Evolutionary conservation across 768 basidiomycete genomes (phyloP).

Genomic region (Termitomyces sp.): DNA sequence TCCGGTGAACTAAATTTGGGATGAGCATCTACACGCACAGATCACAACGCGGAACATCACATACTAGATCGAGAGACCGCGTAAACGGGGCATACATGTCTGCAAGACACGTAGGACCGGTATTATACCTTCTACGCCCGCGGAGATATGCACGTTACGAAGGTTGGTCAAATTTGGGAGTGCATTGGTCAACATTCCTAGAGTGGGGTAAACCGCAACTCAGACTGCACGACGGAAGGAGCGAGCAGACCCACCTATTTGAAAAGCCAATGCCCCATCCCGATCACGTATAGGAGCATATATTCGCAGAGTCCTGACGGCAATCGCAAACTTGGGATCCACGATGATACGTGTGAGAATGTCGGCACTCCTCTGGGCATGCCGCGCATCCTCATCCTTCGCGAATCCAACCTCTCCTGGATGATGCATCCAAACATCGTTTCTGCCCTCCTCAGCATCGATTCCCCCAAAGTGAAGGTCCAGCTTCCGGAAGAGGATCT

Average conservation of each 20-base stretch:
- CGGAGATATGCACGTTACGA: constrained; percentile 56
- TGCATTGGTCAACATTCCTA: constrained; percentile 67
- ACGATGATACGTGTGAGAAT: constrained; percentile 63
- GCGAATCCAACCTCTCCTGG: constrained; percentile 8
- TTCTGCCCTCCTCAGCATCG: constrained; percentile 22
- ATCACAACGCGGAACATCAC: constrained; percentile 5
- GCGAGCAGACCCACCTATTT: constrained; percentile 41
- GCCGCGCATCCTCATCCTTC: constrained; percentile 39
- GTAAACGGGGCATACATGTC: constrained; percentile 42
- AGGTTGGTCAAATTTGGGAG: constrained; percentile 58
- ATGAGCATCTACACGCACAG: background rate
- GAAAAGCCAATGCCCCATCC: constrained; percentile 53
- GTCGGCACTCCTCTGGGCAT: constrained; percentile 64
- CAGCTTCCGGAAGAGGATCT: constrained; percentile 52
- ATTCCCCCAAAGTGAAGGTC: constrained; percentile 50
- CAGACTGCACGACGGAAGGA: background rate
- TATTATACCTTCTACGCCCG: constrained; percentile 45
- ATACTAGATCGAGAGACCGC: constrained; percentile 53
- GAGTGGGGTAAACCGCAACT: background rate
- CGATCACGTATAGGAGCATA: constrained; percentile 46
- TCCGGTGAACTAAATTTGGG: constrained; percentile 32
- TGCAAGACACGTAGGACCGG: constrained; percentile 51
- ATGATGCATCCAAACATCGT: constrained; percentile 15
- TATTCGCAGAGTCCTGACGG: constrained; percentile 53
- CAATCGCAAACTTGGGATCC: constrained; percentile 51